Conservation (phyloP, 2,329 filamentous ascomycete genomes). For the Ophiocordyceps camponoti-leonardi region DNA sequence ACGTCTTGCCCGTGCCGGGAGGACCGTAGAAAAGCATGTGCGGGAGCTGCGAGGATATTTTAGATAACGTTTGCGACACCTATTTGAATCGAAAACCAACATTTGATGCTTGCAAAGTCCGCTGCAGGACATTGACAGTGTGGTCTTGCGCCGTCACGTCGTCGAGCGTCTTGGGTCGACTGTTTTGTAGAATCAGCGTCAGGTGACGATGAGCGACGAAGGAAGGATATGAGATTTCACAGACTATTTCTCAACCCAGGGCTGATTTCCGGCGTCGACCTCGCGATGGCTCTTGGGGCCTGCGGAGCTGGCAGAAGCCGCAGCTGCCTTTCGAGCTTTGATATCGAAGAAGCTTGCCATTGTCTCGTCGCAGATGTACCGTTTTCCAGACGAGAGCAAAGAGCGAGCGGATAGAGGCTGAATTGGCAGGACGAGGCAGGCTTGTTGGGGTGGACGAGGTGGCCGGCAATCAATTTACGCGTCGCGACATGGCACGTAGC, state of each 20-base stretch:
- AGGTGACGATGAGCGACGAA: background rate
- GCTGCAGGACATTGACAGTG: conserved; percentile 79
- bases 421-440: background rate
- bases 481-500: conserved; percentile 3
- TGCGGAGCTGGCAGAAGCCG: conserved; percentile 42
- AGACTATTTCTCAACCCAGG: conserved; percentile 99
- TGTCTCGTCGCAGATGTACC: background rate
- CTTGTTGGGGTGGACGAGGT: background rate
- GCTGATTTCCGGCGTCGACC: conserved; percentile 51
- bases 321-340: conserved; percentile 71
- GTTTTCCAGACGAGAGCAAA: background rate
- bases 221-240: conserved; percentile 6
- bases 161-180: conserved; percentile 79
- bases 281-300: conserved; percentile 48
- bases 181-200: conserved; percentile 16
- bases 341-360: conserved; percentile 95
- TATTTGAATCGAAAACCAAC: conserved; percentile 23
- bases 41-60: conserved; percentile 40
- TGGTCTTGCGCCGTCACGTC: conserved; percentile 98
- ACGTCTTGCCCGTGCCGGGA: conserved; percentile 94
- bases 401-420: background rate
- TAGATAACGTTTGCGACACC: background rate
- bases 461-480: conserved; percentile 13
- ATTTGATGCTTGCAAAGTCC: conserved; percentile 88
- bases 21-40: conserved; percentile 99